Percentiles rank a stretch among this genome's conserved stretches.
Evolutionary conservation across 2,329 filamentous ascomycete genomes (phyloP).

Genomic region (Aspergillus fumigatiaffinis): DNA sequence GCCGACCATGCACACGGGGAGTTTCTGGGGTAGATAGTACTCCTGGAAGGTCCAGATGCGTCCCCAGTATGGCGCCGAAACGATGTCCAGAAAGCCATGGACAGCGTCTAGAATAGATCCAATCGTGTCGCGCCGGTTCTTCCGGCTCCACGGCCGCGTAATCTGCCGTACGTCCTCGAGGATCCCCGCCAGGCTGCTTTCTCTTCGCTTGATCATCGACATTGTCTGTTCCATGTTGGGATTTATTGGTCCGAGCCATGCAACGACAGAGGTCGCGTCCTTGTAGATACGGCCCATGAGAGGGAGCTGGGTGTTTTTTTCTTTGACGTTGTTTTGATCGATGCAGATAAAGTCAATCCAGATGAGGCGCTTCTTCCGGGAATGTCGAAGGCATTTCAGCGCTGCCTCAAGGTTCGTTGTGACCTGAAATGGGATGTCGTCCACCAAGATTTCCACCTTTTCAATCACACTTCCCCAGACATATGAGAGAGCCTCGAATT

Average conservation of each 20-base stretch:
- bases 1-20: conserved; percentile 6
- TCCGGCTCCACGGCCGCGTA: background rate
- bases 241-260: conserved; percentile 1
- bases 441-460: background rate
- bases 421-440: background rate
- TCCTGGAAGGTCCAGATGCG: conserved; percentile 10
- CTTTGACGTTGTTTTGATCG: background rate
- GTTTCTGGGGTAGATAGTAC: background rate
- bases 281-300: conserved; percentile 7
- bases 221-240: conserved; percentile 2
- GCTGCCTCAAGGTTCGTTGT: background rate
- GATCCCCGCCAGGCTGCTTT: background rate
- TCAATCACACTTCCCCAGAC: conserved; percentile 2
- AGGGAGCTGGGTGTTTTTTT: conserved; percentile 6
- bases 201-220: background rate
- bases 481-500: conserved; percentile 7
- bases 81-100: background rate
- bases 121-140: background rate
- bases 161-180: background rate
- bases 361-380: background rate
- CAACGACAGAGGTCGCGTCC: background rate
- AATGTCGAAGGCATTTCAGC: background rate
- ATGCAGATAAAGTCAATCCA: conserved; percentile 6
- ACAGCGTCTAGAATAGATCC: background rate
- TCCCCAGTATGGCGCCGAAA: conserved; percentile 3